Evolutionary conservation across 1,284 basidiomycete genomes (phyloP), one percentile per base, ranked within the genome.

Genomic region (Leccinum pachyderme): DNA sequence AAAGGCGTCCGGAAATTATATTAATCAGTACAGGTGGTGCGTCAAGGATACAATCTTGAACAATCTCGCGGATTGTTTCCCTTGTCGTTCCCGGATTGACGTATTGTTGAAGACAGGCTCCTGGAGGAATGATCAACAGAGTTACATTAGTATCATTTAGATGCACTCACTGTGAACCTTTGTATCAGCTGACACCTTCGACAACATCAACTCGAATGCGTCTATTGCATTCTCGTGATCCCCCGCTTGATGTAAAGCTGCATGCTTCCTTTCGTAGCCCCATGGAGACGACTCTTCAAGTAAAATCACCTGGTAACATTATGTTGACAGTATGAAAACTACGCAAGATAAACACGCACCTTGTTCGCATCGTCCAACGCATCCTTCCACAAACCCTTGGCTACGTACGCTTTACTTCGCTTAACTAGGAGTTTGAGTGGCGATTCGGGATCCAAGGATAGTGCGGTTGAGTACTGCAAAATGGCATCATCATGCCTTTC

Each of bases 11-110:
- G 1, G 55, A 48, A 0, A 3, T 2, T 5, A 56, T 55, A 13
- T 61, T 18, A 1, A 60, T 61, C 11, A 60, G 52, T 0, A 60
- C 29, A 1, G n/a, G 56, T 5, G 59, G 59, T 3, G 13, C n/a
- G 7, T 41, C 22, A 12, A 15, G 37, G 1, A 59, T 46, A 5
- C 29, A 12, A 15, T 49, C 13, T 13, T 47, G 45, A 22, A 61
- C 6, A 0, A 4, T 51, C 6, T 1, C 22, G 29, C 7, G 46
- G 9, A 60, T 60, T 2, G 11, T 12, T 1, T 3, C 7, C 32
- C 25, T 51, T 1, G 31, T 35, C 9, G 0, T 7, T 6, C 5
- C 18, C 2, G 37, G 8, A 9, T 31, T 3, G 46, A 49, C 2
- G n/a, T 59, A 53, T 31, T 8, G 2, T 8, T 2, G 4, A 8